phyloP scores from a whole-genome alignment of 306 rosid genomes.

The Castanospermum australe region DNA sequence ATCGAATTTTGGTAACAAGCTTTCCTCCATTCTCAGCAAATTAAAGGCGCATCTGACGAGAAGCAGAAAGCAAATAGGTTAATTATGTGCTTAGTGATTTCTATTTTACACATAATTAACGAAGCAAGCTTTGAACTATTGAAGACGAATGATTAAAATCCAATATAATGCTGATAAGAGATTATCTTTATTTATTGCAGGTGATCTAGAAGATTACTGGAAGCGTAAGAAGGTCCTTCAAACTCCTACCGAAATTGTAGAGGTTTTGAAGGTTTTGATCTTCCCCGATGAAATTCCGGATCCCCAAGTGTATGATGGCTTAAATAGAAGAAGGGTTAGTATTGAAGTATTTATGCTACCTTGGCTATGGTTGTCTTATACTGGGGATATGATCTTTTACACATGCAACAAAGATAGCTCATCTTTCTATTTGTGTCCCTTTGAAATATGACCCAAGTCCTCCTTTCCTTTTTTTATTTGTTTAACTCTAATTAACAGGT shows the following conservation, averaged over 20 bases:
- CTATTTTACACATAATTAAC: neutral
- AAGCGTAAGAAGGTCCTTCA: conserved; percentile 35
- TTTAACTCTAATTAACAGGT: conserved; percentile 22
- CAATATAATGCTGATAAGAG: neutral
- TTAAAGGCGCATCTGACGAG: conserved; percentile 40
- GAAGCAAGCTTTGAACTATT: neutral
- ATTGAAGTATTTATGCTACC: neutral
- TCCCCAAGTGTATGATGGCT: conserved; percentile 36
- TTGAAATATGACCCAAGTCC: neutral
- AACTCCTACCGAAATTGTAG: conserved; percentile 49
- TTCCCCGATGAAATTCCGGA: conserved; percentile 35
- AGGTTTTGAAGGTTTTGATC: conserved; percentile 38
- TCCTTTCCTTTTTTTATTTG: neutral
- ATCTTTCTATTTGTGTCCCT: neutral
- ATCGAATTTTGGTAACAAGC: conserved; percentile 30
- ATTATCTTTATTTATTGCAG: conserved; percentile 1
- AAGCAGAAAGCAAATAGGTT: conserved; percentile 41
- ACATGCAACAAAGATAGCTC: too few species aligned
- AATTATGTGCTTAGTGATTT: neutral
- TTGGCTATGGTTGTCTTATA: neutral
- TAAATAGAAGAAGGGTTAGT: conserved; percentile 27
- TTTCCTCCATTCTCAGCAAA: conserved; percentile 32
- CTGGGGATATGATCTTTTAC: neutral
- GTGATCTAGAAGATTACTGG: conserved; percentile 33
- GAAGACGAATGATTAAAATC: neutral